Base-by-base conservation (phyloP, 2,329 filamentous ascomycete species). In the Geoglossum cookeanum region DNA sequence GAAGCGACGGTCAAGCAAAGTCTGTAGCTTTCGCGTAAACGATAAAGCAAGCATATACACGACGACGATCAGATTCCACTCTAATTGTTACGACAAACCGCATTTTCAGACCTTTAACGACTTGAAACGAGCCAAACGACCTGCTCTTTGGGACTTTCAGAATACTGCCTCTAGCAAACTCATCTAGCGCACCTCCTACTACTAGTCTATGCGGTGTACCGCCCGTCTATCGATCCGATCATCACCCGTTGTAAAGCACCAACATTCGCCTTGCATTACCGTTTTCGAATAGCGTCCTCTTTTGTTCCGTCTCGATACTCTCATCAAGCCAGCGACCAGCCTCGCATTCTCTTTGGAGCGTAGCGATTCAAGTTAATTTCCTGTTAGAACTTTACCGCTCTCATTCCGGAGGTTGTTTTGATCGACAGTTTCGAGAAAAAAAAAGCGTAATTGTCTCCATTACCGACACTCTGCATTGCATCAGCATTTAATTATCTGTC, bases 61-160 rank as follows among this genome's bases (percentile, higher is more conserved):
- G 49, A 53, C 48, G 48, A 33, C 49, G 49, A 53, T 27, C 49
- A 53, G 49, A 53, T 53, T 53, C 49, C 17, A 37, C 49, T 37
- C 33, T 53, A 33, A 53, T 53, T 53, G 49, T 53, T 53, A 53
- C 49, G 49, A 53, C 30, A 53, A 53, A 53, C 30, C 30, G 49
- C 49, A 53, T 33, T 53, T 53, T 53, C 49, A 30, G 49, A 53
- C 49, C 29, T 53, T 66, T 71, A 66, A 72, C 68, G 70, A 72
- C 65, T 63, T 68, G 68, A 68, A 66, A 72, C 69, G 70, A 71
- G 64, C 65, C 66, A 68, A 66, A 72, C 68, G 69, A 65, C 62
- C 56, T 60, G 62, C 63, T 60, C 62, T 64, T 69, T 65, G 62
- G 63, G 60, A 57, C 63, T 60, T 65, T 53, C 32, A 57, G 54